Conservation (phyloP, 2,329 filamentous ascomycete species). For the Arthrobotrys sinensis region DNA sequence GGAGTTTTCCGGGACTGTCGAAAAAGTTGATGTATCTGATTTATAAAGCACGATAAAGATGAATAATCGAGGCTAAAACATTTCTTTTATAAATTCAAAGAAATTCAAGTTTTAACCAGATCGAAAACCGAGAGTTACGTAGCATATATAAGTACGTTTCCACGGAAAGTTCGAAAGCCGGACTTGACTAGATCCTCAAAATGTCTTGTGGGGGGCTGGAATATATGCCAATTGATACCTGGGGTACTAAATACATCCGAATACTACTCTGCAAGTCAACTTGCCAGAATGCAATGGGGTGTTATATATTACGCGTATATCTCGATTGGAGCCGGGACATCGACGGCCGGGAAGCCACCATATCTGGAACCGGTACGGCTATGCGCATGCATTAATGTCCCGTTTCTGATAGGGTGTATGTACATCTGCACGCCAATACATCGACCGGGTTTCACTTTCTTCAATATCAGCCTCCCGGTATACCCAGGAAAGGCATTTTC, state of each 20-base stretch:
- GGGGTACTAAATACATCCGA: not conserved
- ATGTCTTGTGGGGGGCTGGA: too few relatives aligned
- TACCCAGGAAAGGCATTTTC: not conserved
- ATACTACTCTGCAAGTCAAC: not conserved
- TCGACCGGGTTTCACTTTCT: slow-evolving; percentile 11
- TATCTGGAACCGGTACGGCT: slow-evolving; percentile 12
- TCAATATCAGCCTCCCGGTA: slow-evolving; percentile 6
- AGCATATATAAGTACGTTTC: too few relatives aligned
- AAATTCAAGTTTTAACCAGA: not conserved
- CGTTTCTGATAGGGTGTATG: slow-evolving; percentile 19
- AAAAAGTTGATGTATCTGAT: not conserved
- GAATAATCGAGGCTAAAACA: not conserved
- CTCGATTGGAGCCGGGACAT: not conserved
- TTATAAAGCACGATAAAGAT: slow-evolving; percentile 9
- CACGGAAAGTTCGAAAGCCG: too few relatives aligned
- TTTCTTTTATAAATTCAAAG: not conserved
- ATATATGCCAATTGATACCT: too few relatives aligned
- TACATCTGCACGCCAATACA: not conserved
- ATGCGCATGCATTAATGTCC: slow-evolving; percentile 4
- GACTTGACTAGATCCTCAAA: too few relatives aligned
- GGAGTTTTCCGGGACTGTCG: not conserved
- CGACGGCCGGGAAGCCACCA: slow-evolving; percentile 4
- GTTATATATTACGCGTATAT: too few relatives aligned
- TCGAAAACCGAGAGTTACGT: too few relatives aligned
- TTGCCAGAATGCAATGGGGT: not conserved